phyloP scores from a whole-genome alignment of 2,329 filamentous ascomycete genomes.

The Colletotrichum orbiculare region DNA sequence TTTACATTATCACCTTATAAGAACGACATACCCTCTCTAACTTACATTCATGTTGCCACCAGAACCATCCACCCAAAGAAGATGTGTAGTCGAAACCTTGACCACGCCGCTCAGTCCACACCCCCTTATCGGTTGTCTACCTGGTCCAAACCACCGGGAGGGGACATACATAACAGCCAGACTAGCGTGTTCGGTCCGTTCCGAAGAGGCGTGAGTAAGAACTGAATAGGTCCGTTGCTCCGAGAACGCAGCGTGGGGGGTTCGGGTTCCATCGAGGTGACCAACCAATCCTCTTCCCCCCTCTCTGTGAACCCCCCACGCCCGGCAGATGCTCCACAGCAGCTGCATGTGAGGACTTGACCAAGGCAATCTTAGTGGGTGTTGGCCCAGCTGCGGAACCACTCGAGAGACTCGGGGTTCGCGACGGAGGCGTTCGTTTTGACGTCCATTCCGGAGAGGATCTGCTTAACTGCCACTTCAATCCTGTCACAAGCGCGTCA shows the following conservation, averaged over 20 bases:
- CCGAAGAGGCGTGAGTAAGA: not conserved
- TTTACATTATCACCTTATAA: too few species aligned
- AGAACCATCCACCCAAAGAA: too few species aligned
- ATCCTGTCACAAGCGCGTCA: slow-evolving; percentile 64
- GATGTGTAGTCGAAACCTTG: too few species aligned
- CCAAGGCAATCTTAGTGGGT: slow-evolving; percentile 53
- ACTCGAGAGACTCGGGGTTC: slow-evolving; percentile 87
- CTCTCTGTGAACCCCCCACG: slow-evolving; percentile 14
- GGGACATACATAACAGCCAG: not conserved
- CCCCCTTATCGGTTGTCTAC: not conserved
- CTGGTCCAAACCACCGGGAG: slow-evolving; percentile 1
- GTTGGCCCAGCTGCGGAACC: slow-evolving; percentile 84
- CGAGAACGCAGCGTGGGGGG: not conserved
- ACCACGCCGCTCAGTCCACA: slow-evolving; percentile 1
- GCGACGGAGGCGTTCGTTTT: slow-evolving; percentile 94
- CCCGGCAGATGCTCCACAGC: not conserved
- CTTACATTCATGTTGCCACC: not conserved
- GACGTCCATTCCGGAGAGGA: slow-evolving; percentile 86
- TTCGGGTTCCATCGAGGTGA: slow-evolving; percentile 9
- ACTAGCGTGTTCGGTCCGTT: slow-evolving; percentile 18
- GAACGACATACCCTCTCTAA: too few species aligned
- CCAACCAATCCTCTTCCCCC: not conserved
- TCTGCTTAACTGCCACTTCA: slow-evolving; percentile 96
- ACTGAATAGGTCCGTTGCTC: slow-evolving; percentile 4
- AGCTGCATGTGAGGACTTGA: not conserved